phyloP scores from a whole-genome alignment of 352 stramenopile genomes.

The Phytophthora multivora region DNA sequence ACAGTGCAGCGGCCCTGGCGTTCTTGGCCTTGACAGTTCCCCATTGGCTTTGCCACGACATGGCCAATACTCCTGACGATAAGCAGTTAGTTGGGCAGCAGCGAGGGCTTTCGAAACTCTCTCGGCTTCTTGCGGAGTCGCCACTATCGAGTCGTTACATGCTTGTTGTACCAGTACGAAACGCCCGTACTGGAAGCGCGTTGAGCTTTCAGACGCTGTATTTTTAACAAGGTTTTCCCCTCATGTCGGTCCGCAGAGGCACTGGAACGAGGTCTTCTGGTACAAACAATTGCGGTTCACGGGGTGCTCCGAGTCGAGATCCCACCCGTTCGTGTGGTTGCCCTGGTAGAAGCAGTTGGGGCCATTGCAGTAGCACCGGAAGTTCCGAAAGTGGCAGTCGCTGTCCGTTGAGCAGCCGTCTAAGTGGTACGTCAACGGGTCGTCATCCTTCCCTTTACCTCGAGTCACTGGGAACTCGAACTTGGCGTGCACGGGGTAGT shows the following conservation, averaged over 20 bases:
- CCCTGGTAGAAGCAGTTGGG: conserved; percentile 70
- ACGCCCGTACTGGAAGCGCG: too few species aligned
- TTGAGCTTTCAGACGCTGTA: not conserved
- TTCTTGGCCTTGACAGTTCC: conserved; percentile 73
- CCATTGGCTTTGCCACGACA: conserved; percentile 77
- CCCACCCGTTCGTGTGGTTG: conserved; percentile 52
- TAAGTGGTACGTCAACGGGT: conserved; percentile 66
- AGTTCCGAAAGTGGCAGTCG: conserved; percentile 71
- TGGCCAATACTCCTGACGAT: conserved; percentile 11
- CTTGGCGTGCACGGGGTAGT: conserved; percentile 75
- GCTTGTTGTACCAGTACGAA: too few species aligned
- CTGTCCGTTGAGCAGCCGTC: conserved; percentile 75
- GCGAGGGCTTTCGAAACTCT: conserved; percentile 26
- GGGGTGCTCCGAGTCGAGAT: conserved; percentile 59
- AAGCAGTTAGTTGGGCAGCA: not conserved
- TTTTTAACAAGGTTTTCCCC: not conserved
- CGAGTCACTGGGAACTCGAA: conserved; percentile 68
- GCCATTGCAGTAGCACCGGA: conserved; percentile 78
- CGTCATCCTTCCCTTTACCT: conserved; percentile 46
- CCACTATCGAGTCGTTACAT: too few species aligned
- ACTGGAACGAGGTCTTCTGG: conserved; percentile 67
- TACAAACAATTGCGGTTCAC: conserved; percentile 81
- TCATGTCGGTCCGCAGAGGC: conserved; percentile 74
- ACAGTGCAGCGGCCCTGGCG: conserved; percentile 71
- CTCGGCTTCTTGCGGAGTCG: not conserved